Percentiles rank a stretch among this genome's conserved stretches.
These are phyloP conservation scores for Sindora glabra DNA, from an alignment of 306 rosid species.

Conservation along the genomic window DNA sequence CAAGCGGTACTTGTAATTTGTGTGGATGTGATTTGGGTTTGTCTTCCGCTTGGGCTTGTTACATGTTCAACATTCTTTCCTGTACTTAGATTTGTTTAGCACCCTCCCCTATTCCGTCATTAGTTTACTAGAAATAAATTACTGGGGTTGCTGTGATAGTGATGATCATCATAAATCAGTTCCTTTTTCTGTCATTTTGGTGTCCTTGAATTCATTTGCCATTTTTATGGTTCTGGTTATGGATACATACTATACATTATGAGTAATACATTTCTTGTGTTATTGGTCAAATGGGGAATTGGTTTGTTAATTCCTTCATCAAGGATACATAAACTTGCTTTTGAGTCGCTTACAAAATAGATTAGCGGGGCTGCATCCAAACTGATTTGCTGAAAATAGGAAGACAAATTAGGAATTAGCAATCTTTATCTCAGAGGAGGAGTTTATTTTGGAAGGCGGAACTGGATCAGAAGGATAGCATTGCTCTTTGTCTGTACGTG, in stretches of 20 bases:
- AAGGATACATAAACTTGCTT: too few relatives aligned
- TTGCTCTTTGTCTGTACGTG: neutral
- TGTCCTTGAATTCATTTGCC: slow-evolving; percentile 23
- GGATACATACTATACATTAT: neutral
- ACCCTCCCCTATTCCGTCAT: slow-evolving; percentile 39
- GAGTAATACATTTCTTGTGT: neutral
- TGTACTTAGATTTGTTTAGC: slow-evolving; percentile 74
- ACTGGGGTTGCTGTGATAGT: slow-evolving; percentile 50
- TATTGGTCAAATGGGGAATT: too few relatives aligned
- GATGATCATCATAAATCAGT: slow-evolving; percentile 37
- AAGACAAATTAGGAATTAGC: neutral
- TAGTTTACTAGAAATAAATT: slow-evolving; percentile 47
- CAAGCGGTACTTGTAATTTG: slow-evolving; percentile 21
- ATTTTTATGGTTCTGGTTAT: slow-evolving; percentile 24
- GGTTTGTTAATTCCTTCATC: too few relatives aligned
- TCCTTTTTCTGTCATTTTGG: slow-evolving; percentile 20
- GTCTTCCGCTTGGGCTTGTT: slow-evolving; percentile 55
- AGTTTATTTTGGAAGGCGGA: neutral
- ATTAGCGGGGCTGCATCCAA: too few relatives aligned
- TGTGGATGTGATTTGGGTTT: slow-evolving; percentile 58
- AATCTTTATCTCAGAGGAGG: neutral
- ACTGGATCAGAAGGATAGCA: neutral
- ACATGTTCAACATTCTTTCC: slow-evolving; percentile 57
- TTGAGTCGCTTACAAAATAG: too few relatives aligned
- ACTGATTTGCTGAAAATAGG: too few relatives aligned